Conservation (phyloP, 768 basidiomycete species). For the Leccinum incarnatum region DNA sequence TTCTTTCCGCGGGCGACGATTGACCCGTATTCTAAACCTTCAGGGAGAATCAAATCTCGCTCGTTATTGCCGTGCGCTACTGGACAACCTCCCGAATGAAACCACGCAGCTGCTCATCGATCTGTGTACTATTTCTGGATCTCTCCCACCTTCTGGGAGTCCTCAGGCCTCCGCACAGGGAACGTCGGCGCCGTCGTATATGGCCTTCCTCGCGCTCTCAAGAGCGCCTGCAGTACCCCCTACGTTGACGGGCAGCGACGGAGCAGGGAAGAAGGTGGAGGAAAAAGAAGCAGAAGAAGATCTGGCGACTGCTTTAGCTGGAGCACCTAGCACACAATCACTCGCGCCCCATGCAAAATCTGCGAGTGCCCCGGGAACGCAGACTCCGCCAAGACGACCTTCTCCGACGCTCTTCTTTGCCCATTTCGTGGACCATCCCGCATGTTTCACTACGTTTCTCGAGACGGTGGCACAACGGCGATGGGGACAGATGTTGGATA, state of each 20-base stretch:
- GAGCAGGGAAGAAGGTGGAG: conserved; percentile 19
- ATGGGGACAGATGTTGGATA: conserved; percentile 74
- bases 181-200: conserved; percentile 55
- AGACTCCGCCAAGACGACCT: conserved; percentile 50
- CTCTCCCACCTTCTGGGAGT: conserved; percentile 35
- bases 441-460: conserved; percentile 81
- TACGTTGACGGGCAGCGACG: conserved; percentile 36
- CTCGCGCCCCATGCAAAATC: conserved; percentile 7
- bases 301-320: conserved; percentile 9
- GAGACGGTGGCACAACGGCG: conserved; percentile 79
- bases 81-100: conserved; percentile 78
- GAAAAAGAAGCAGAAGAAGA: conserved; percentile 18
- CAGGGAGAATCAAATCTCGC: conserved; percentile 86
- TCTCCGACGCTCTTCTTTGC: conserved; percentile 89
- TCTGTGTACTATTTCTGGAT: conserved; percentile 70
- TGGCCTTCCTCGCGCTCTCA: conserved; percentile 77
- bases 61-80: conserved; percentile 83
- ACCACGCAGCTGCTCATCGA: conserved; percentile 92
- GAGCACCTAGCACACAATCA: conserved; percentile 30
- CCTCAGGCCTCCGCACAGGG: conserved; percentile 23
- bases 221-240: conserved; percentile 46
- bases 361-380: conserved; percentile 12
- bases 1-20: neutral
- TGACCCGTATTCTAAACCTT: neutral
- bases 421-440: conserved; percentile 88